phyloP scores from a whole-genome alignment of 2,329 filamentous ascomycete species.

The Colletotrichum sp. region DNA sequence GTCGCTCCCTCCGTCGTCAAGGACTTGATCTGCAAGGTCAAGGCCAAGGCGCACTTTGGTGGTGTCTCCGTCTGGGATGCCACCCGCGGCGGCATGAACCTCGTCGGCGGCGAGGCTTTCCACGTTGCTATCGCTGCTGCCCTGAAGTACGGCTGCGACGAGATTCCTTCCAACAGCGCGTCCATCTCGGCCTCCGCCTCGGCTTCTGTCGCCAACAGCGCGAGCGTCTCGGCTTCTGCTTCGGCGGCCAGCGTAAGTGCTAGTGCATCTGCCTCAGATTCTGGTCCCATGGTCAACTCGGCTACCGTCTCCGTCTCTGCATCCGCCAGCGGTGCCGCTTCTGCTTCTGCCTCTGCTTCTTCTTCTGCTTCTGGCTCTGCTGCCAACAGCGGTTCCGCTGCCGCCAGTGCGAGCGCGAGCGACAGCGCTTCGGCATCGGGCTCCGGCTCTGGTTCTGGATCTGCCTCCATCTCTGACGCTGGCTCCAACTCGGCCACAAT shows the following conservation, averaged over 20 bases:
- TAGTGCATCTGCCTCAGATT: neutral
- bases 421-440: neutral
- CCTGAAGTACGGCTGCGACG: slow-evolving; percentile 39
- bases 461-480: neutral
- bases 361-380: neutral
- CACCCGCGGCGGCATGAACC: slow-evolving; percentile 35
- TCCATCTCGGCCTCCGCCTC: slow-evolving; percentile 15
- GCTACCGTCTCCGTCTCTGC: neutral
- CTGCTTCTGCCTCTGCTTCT: neutral
- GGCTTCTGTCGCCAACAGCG: slow-evolving; percentile 11
- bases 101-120: slow-evolving; percentile 37
- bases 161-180: slow-evolving; percentile 28
- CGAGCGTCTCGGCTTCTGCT: neutral
- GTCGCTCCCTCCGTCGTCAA: slow-evolving; percentile 35
- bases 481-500: slow-evolving; percentile 1
- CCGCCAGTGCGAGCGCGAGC: neutral
- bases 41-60: slow-evolving; percentile 42
- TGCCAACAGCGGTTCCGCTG: neutral
- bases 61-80: slow-evolving; percentile 54
- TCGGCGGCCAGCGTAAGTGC: neutral
- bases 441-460: too few relatives aligned
- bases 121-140: slow-evolving; percentile 40
- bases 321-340: neutral
- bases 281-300: neutral
- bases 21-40: slow-evolving; percentile 42